Conservation (phyloP, 805 yeast genomes). For the Kodamaea kakaduensis region DNA sequence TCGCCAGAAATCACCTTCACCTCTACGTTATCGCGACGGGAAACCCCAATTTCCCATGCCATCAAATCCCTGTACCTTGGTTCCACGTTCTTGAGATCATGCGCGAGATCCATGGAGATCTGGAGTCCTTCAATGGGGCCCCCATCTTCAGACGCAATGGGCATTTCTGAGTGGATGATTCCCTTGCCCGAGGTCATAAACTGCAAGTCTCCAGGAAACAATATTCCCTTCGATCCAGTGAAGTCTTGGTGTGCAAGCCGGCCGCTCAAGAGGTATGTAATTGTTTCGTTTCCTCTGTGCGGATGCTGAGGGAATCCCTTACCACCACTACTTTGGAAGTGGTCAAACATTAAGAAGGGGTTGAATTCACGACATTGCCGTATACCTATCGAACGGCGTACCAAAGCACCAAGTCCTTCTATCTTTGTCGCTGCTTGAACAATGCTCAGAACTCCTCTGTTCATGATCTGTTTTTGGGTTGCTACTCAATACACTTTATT, state of each 20-base stretch:
- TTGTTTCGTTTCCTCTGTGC: constrained; percentile 80
- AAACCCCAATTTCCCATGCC: constrained; percentile 60
- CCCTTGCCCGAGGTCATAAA: constrained; percentile 94
- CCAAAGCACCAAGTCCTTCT: constrained; percentile 88
- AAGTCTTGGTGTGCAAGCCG: constrained; percentile 80
- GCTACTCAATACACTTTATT: too few species aligned
- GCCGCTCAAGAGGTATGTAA: constrained; percentile 63
- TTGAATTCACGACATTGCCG: constrained; percentile 65
- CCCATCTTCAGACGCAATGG: constrained; percentile 49
- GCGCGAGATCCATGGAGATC: constrained; percentile 84
- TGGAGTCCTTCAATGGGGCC: constrained; percentile 63
- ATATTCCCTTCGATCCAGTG: constrained; percentile 75
- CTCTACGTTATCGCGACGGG: constrained; percentile 55
- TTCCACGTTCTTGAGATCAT: constrained; percentile 51
- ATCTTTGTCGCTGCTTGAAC: constrained; percentile 60
- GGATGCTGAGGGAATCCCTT: constrained; percentile 85
- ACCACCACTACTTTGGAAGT: constrained; percentile 59
- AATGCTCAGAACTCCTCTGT: constrained; percentile 31
- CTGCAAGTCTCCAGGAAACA: constrained; percentile 80
- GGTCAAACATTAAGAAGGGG: constrained; percentile 81
- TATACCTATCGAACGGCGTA: constrained; percentile 76
- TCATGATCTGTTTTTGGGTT: too few species aligned
- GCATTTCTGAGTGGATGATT: constrained; percentile 83
- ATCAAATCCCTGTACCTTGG: constrained; percentile 80
- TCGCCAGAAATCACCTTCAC: constrained; percentile 77